Evolutionary conservation across 2,329 filamentous ascomycete species (phyloP), one percentile per base, ranked within the genome.

Genomic region (Rutstroemia sp.): DNA sequence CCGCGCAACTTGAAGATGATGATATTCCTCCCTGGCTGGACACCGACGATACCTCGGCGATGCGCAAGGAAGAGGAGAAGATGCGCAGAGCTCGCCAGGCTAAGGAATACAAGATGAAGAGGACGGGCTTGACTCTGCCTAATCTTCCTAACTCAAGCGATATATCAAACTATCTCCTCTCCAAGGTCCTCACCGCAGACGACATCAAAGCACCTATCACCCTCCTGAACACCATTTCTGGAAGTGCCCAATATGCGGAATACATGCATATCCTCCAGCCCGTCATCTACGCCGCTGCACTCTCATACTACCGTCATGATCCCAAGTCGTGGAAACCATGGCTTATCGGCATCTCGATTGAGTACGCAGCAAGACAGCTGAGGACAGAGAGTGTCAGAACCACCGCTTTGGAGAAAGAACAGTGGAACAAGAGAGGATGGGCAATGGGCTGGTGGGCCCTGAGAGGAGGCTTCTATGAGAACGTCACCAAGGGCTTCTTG

Each of bases 401-500:
- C 34, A 96, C 92, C 23, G 83, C 87, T 8, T 77, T 99, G 18
- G 94, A 99, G 74, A 83, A 86, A 56, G 92, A 96, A 63, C 92
- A 97, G 75, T 83, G 95, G 78, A 85, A 79, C 69, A 91, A 90
- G 73, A 80, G 94, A 61, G 91, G 88, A 41, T 95, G 91, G 90
- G 85, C 84, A 2, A 86, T 96, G 77, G 88, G 85, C 19, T 97
- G 94, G 92, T 99, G 94, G 94, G 75, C 81, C 25, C 94, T 99
- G 90, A 83, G 92, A 59, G 92, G 94, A n/a, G 91, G 92, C 2
- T 95, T 95, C 66, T 99, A 99, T 72, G 90, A 97, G 72, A 90
- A 91, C 66, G 79, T 96, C 59, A 95, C 90, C 49, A 89, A 88
- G 72, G 81, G 83, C 4, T 72, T 92, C 14, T 85, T 92, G 7